Evolutionary conservation across 495 filamentous ascomycete genomes (phyloP).

Genomic region (Lasiosphaeria ovina): DNA sequence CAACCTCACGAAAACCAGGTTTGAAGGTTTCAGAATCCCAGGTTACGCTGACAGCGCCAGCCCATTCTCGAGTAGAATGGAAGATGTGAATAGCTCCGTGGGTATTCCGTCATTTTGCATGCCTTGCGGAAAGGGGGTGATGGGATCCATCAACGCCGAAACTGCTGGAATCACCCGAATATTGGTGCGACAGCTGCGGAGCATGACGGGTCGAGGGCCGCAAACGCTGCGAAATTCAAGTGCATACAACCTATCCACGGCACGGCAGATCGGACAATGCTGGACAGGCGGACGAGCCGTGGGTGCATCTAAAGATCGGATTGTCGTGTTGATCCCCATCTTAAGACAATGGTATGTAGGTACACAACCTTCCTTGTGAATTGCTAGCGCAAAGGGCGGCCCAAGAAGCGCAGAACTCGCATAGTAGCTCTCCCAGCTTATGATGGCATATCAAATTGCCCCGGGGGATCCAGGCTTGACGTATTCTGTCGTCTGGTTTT

Average conservation of each 20-base stretch:
- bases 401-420: no score
- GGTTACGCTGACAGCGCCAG: not conserved
- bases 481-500: no score
- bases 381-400: no score
- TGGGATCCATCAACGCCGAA: not conserved
- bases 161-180: not conserved
- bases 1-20: not conserved
- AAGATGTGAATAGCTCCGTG: not conserved
- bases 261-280: constrained; percentile 8
- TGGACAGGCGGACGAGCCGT: not conserved
- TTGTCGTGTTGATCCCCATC: not conserved
- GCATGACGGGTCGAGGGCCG: constrained; percentile 4
- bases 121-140: not conserved
- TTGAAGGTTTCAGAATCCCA: not conserved
- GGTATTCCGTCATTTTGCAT: not conserved
- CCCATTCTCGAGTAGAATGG: not conserved
- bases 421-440: no score
- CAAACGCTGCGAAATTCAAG: not conserved
- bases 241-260: not conserved
- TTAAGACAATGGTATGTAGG: not conserved
- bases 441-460: no score
- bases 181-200: constrained; percentile 5
- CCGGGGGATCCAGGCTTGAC: no score
- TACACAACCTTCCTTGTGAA: no score
- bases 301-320: constrained; percentile 3